Evolutionary conservation across 345 rosid species (phyloP).

Genomic region (Corymbia maculata): DNA sequence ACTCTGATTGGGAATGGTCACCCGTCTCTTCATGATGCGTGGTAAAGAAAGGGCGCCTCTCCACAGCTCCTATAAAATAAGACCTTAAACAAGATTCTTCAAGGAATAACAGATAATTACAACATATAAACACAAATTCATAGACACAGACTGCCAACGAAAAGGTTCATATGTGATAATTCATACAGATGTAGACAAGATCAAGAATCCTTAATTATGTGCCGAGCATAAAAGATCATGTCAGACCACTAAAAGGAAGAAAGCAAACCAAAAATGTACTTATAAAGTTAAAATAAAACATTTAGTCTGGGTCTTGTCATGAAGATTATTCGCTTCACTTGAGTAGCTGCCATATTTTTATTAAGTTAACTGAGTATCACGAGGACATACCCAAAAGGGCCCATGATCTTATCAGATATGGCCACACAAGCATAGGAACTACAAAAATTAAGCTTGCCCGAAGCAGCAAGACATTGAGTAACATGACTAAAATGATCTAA

Average conservation of each 20-base stretch:
- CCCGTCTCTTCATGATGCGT: conserved; percentile 12
- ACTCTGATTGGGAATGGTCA: conserved; percentile 22
- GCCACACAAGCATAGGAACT: not conserved
- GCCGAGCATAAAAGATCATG: not conserved
- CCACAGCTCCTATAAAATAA: not conserved
- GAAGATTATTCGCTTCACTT: not conserved
- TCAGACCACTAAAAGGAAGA: not conserved
- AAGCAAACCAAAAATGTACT: not conserved
- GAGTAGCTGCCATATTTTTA: not conserved
- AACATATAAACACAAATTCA: not conserved
- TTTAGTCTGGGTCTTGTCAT: not conserved
- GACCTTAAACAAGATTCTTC: not conserved
- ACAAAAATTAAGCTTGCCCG: not conserved
- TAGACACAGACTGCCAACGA: not conserved
- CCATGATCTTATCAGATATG: not conserved
- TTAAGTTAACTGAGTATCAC: not conserved
- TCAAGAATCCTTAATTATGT: not conserved
- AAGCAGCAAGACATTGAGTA: not conserved
- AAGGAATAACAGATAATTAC: not conserved
- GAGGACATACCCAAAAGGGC: not conserved
- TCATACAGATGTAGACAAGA: not conserved
- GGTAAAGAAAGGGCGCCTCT: conserved; percentile 2
- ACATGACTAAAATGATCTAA: not conserved
- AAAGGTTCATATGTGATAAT: not conserved
- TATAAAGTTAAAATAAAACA: not conserved